Evolutionary conservation across 257 asterid genomes (phyloP).

Genomic region (Nyctanthes arbortristis): DNA sequence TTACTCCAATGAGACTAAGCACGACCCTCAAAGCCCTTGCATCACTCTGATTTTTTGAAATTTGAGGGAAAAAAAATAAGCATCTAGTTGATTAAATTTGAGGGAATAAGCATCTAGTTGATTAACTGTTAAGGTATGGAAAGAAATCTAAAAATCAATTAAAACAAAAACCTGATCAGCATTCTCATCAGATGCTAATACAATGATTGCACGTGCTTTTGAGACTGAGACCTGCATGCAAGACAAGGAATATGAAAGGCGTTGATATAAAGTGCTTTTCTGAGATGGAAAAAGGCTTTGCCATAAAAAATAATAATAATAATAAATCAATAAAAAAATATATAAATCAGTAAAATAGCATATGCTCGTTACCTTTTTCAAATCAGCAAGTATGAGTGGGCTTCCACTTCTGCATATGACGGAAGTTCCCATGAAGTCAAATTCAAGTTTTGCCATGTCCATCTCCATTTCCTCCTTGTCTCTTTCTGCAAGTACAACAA

Average conservation of each 20-base stretch:
- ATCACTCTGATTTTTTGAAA: conserved; percentile 67
- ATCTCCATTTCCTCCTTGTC: conserved; percentile 99
- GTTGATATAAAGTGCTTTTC: conserved; percentile 11
- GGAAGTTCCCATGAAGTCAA: conserved; percentile 93
- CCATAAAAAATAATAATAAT: conserved; percentile 4
- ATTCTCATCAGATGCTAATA: conserved; percentile 94
- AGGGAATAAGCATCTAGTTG: conserved; percentile 16
- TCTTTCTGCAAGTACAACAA: conserved; percentile 97
- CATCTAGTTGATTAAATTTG: conserved; percentile 21
- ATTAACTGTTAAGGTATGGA: conserved; percentile 10
- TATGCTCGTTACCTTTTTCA: conserved; percentile 65
- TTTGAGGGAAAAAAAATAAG: conserved; percentile 26
- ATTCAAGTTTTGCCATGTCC: conserved; percentile 91
- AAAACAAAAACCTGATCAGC: conserved; percentile 82
- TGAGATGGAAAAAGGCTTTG: conserved; percentile 8
- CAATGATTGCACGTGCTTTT: conserved; percentile 93
- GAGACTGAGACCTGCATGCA: conserved; percentile 86
- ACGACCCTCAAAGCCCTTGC: conserved; percentile 98
- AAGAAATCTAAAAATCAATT: conserved; percentile 20
- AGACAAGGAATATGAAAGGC: conserved; percentile 17
- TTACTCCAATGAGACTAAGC: conserved; percentile 92
- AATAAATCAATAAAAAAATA: conserved; percentile 10
- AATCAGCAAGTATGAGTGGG: conserved; percentile 95
- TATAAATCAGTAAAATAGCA: conserved; percentile 9
- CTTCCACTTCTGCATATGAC: conserved; percentile 98